These are phyloP conservation scores for Ceratocystis cacaofunesta DNA, from an alignment of 2,329 filamentous ascomycete species.

Conservation along the genomic window DNA sequence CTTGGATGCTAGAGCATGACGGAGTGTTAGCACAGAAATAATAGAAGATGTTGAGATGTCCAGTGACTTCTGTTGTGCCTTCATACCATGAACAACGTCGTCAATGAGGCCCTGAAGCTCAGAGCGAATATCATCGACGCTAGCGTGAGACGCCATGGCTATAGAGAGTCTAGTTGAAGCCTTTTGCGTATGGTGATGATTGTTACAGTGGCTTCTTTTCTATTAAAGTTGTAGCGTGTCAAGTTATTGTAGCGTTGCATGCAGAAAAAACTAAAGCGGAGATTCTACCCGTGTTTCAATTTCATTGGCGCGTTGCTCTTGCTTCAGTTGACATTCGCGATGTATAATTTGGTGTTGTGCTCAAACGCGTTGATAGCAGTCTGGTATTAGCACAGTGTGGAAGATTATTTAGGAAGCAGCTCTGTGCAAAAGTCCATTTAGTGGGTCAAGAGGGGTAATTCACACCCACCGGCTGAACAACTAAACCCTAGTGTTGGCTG, in stretches of 20 bases:
- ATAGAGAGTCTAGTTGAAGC: background rate
- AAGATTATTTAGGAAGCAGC: background rate
- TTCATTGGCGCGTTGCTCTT: background rate
- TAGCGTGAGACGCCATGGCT: slow-evolving; percentile 18
- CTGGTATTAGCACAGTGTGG: background rate
- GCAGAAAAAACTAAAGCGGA: background rate
- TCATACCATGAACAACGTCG: slow-evolving; percentile 24
- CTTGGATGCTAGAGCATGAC: slow-evolving; percentile 35
- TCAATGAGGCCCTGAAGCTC: slow-evolving; percentile 26
- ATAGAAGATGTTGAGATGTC: background rate
- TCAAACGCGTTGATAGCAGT: background rate
- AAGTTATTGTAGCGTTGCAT: background rate
- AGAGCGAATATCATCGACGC: slow-evolving; percentile 20
- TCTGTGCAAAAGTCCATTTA: background rate
- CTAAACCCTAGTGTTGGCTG: background rate
- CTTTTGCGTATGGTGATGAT: background rate
- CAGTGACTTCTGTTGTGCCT: background rate
- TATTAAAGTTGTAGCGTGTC: background rate
- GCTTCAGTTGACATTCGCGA: background rate
- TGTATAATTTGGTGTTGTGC: background rate
- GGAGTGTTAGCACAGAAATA: background rate
- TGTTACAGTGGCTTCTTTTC: background rate
- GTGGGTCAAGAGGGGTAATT: background rate
- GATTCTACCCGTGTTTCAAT: background rate
- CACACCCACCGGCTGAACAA: background rate